These are phyloP conservation scores for Trichoderma reesei DNA, from an alignment of 495 filamentous ascomycete genomes.

Conservation along the genomic window DNA sequence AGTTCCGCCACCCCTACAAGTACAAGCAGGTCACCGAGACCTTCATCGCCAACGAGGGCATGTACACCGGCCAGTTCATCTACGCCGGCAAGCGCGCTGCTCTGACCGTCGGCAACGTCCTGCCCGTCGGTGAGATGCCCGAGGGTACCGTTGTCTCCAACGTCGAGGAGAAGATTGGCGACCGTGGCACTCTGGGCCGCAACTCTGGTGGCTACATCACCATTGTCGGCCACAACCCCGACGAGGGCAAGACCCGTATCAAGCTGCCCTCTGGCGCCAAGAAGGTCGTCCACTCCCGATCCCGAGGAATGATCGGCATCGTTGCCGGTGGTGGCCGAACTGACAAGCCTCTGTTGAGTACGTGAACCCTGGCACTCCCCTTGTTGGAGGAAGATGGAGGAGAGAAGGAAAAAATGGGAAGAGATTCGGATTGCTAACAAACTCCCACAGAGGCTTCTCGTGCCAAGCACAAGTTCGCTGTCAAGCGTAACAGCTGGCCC, in stretches of 20 bases:
- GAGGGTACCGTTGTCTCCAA: slow-evolving; percentile 98
- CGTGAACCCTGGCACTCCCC: slow-evolving; percentile 19
- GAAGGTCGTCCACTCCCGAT: slow-evolving; percentile 88
- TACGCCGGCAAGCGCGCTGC: slow-evolving; percentile 98
- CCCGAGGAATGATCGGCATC: slow-evolving; percentile 98
- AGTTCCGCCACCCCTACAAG: slow-evolving; percentile 86
- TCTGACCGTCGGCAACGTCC: slow-evolving; percentile 92
- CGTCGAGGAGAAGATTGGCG: slow-evolving; percentile 97
- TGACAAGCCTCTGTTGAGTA: slow-evolving; percentile 95
- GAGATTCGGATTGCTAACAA: slow-evolving; percentile 14
- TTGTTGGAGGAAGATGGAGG: background rate
- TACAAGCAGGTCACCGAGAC: slow-evolving; percentile 88
- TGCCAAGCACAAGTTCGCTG: slow-evolving; percentile 98
- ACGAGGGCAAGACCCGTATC: slow-evolving; percentile 98
- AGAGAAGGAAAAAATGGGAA: background rate
- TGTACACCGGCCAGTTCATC: slow-evolving; percentile 99
- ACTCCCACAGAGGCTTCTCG: slow-evolving; percentile 72
- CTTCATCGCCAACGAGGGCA: slow-evolving; percentile 99
- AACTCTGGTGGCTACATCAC: slow-evolving; percentile 99
- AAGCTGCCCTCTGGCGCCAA: slow-evolving; percentile 98
- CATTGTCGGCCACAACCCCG: slow-evolving; percentile 96
- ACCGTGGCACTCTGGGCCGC: slow-evolving; percentile 89
- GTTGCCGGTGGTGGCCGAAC: slow-evolving; percentile 98
- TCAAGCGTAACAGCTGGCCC: slow-evolving; percentile 99
- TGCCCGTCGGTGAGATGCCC: slow-evolving; percentile 84